Percentiles rank a stretch among this genome's conserved stretches.
phyloP scores from a whole-genome alignment of 768 basidiomycete species.

The Naganishia friedmannii region DNA sequence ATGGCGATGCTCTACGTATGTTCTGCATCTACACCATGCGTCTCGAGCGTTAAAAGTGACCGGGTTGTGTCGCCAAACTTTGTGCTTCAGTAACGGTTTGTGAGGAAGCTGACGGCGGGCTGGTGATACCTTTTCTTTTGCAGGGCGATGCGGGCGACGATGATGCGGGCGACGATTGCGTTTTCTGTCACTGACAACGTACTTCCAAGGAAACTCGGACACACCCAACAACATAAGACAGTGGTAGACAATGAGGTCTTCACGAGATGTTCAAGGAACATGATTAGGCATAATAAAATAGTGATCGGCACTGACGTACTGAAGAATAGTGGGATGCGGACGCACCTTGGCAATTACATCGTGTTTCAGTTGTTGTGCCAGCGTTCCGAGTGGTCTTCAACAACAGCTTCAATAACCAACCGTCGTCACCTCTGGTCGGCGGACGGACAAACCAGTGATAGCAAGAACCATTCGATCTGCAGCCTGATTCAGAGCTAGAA shows the following conservation, averaged over 20 bases:
- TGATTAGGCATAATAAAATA: too few species aligned
- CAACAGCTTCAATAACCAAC: too few species aligned
- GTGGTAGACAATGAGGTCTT: too few species aligned
- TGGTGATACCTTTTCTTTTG: too few species aligned
- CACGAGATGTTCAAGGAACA: neutral
- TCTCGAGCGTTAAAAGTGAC: neutral
- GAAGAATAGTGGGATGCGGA: neutral
- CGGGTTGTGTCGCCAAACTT: neutral
- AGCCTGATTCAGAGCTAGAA: neutral
- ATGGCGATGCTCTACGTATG: neutral
- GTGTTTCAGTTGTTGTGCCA: slow-evolving; percentile 24
- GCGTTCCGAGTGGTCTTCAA: neutral
- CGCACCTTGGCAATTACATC: neutral
- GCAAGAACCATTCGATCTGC: neutral
- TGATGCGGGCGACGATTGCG: too few species aligned
- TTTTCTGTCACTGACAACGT: too few species aligned
- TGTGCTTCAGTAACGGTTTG: neutral
- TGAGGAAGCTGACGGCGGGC: too few species aligned
- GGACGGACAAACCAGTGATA: neutral
- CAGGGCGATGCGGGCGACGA: too few species aligned
- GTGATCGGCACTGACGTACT: neutral
- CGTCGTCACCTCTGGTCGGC: neutral
- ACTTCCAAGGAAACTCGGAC: too few species aligned
- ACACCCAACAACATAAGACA: too few species aligned
- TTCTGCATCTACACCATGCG: neutral